A percentile compares a stretch with the other conserved stretches of the same genome.
Evolutionary conservation across 495 filamentous ascomycete species (phyloP).

Genomic region (Oleoguttula mirabilis): DNA sequence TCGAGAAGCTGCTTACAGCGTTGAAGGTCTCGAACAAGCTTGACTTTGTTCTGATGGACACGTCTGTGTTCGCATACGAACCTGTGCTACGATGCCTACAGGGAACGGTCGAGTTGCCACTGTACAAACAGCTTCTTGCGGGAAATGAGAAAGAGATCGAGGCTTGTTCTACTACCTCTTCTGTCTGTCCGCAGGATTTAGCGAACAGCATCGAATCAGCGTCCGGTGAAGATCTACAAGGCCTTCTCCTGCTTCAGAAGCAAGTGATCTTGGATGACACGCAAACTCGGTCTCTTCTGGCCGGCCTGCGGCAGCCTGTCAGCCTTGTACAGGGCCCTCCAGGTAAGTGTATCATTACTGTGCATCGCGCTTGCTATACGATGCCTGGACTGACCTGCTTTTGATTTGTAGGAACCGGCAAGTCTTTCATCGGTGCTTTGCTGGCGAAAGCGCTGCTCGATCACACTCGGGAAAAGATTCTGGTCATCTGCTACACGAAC

Average conservation of each 20-base stretch:
- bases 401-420: slow-evolving; percentile 52
- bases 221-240: too few relatives aligned
- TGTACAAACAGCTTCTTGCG: too few relatives aligned
- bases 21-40: slow-evolving; percentile 32
- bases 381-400: too few relatives aligned
- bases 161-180: too few relatives aligned
- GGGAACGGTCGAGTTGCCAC: slow-evolving; percentile 39
- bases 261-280: slow-evolving; percentile 56
- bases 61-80: slow-evolving; percentile 60
- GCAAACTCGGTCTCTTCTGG: slow-evolving; percentile 45
- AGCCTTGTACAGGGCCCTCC: slow-evolving; percentile 67
- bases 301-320: slow-evolving; percentile 42
- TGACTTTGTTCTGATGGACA: slow-evolving; percentile 47
- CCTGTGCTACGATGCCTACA: slow-evolving; percentile 54
- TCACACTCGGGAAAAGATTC: slow-evolving; percentile 39
- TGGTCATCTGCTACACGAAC: slow-evolving; percentile 53
- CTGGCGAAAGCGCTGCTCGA: slow-evolving; percentile 48
- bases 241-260: too few relatives aligned
- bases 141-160: too few relatives aligned
- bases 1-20: slow-evolving; percentile 32
- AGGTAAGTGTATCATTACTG: too few relatives aligned
- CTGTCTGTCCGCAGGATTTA: too few relatives aligned
- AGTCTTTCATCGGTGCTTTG: slow-evolving; percentile 64
- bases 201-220: too few relatives aligned
- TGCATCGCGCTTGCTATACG: too few relatives aligned